A percentile compares a stretch with the other conserved stretches of the same genome.
phyloP scores from a whole-genome alignment of 305 asterid genomes.

The Stenogyne calaminthoides region DNA sequence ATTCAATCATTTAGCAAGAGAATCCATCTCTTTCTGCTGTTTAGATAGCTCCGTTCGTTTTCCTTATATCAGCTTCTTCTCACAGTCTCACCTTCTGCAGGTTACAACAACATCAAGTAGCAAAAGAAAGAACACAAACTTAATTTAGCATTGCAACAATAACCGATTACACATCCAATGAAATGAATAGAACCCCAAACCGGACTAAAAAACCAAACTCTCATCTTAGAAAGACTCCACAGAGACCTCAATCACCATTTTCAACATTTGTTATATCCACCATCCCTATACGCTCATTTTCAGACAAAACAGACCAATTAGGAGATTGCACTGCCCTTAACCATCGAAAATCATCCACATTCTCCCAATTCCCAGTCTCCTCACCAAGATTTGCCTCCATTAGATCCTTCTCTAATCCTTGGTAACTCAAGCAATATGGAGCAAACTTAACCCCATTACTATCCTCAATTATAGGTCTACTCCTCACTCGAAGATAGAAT shows the following conservation, averaged over 20 bases:
- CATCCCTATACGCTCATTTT: constrained; percentile 45
- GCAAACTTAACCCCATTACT: constrained; percentile 68
- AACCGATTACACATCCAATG: neutral
- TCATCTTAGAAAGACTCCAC: neutral
- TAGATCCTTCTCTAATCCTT: constrained; percentile 66
- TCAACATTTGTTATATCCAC: constrained; percentile 43
- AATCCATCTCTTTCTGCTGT: constrained; percentile 57
- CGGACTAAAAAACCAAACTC: constrained; percentile 1
- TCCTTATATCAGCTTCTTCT: constrained; percentile 61
- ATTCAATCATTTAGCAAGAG: constrained; percentile 40
- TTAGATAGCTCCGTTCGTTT: constrained; percentile 57
- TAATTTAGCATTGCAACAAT: neutral
- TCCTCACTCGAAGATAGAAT: constrained; percentile 80
- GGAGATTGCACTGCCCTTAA: constrained; percentile 88
- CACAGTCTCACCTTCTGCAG: constrained; percentile 71
- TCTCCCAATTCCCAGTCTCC: constrained; percentile 86
- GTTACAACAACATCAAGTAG: neutral
- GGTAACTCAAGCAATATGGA: constrained; percentile 69
- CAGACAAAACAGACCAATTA: constrained; percentile 76
- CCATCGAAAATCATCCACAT: constrained; percentile 93
- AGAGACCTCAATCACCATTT: constrained; percentile 20
- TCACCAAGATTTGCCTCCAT: constrained; percentile 68
- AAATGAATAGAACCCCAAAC: neutral
- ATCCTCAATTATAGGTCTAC: constrained; percentile 92
- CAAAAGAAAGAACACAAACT: neutral